These are phyloP conservation scores for Auricularia cornea DNA, from an alignment of 768 basidiomycete species.

Conservation along the genomic window DNA sequence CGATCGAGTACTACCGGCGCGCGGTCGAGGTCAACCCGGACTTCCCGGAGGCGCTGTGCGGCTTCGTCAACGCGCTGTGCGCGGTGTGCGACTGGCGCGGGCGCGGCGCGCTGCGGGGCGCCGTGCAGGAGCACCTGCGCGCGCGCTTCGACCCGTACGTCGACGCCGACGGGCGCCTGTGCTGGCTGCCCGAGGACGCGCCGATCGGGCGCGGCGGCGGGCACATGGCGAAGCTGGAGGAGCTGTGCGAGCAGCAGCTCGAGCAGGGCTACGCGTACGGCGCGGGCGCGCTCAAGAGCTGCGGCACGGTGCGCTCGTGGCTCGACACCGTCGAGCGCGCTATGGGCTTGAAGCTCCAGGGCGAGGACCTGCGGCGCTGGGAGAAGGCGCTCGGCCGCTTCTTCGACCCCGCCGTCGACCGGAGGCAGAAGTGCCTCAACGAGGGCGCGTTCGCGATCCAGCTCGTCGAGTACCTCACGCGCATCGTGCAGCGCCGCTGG, in stretches of 20 bases:
- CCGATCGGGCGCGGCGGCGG: constrained; percentile 13
- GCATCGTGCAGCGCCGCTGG: constrained; percentile 34
- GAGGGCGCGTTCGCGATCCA: constrained; percentile 39
- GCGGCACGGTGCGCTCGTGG: constrained; percentile 28
- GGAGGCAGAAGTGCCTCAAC: constrained; percentile 18
- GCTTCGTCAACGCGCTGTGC: constrained; percentile 36
- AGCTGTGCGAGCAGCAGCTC: constrained; percentile 32
- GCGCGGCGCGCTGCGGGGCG: constrained; percentile 19
- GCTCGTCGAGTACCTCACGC: constrained; percentile 35
- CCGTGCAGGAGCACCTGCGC: constrained; percentile 16
- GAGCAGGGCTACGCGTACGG: constrained; percentile 22
- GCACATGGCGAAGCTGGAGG: constrained; percentile 31
- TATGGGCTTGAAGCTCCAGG: constrained; percentile 16
- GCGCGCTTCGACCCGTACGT: constrained; percentile 5
- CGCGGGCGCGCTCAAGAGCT: constrained; percentile 19
- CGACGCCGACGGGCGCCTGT: constrained; percentile 15
- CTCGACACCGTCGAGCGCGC: constrained; percentile 25
- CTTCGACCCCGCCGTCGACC: constrained; percentile 15
- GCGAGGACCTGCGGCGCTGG: constrained; percentile 25
- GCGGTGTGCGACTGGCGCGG: constrained; percentile 42
- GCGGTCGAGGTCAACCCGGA: constrained; percentile 35
- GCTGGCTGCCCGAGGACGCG: background rate
- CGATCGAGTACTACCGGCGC: constrained; percentile 37
- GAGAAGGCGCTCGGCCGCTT: constrained; percentile 22
- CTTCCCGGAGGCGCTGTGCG: constrained; percentile 41